These are phyloP conservation scores for Ophioceras dolichostomum DNA, from an alignment of 2,329 filamentous ascomycete species.

Conservation along the genomic window DNA sequence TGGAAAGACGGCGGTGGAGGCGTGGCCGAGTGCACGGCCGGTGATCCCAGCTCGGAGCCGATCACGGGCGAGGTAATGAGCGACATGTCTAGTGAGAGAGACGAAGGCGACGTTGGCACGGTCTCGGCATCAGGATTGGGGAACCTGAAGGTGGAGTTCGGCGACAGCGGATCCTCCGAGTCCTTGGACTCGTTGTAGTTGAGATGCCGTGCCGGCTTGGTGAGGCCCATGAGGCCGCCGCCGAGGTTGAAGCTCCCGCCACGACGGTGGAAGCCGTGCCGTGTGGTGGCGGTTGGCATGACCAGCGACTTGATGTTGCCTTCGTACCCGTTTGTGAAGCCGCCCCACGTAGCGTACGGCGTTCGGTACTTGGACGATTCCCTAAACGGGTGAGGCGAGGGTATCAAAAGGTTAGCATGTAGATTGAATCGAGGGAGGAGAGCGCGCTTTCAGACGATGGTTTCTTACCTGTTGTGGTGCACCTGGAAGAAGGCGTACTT, in stretches of 20 bases:
- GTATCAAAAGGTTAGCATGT: too few relatives aligned
- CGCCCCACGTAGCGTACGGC: slow-evolving; percentile 43
- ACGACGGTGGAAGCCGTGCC: slow-evolving; percentile 5
- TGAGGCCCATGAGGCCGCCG: slow-evolving; percentile 9
- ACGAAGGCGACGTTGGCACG: slow-evolving; percentile 7
- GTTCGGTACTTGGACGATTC: slow-evolving; percentile 44
- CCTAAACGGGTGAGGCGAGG: too few relatives aligned
- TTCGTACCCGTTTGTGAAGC: slow-evolving; percentile 51
- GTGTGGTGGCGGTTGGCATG: slow-evolving; percentile 5
- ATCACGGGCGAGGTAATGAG: too few relatives aligned
- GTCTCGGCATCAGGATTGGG: slow-evolving; percentile 6
- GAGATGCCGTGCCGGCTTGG: slow-evolving; percentile 10
- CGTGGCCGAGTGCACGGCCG: slow-evolving; percentile 7
- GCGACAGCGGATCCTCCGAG: slow-evolving; percentile 5
- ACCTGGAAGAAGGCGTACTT: slow-evolving; percentile 48
- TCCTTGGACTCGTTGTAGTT: slow-evolving; percentile 10
- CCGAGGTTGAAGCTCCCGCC: slow-evolving; percentile 11
- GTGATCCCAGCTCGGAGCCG: too few relatives aligned
- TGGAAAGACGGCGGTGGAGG: slow-evolving; percentile 7
- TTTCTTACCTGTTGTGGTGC: slow-evolving; percentile 44
- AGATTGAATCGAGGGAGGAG: too few relatives aligned
- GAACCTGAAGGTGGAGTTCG: slow-evolving; percentile 9
- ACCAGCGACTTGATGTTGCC: slow-evolving; percentile 28
- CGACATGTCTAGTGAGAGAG: slow-evolving; percentile 10
- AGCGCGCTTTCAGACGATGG: too few relatives aligned